Conservation (phyloP, 2,329 filamentous ascomycete species). For the Trichoderma sp. region DNA sequence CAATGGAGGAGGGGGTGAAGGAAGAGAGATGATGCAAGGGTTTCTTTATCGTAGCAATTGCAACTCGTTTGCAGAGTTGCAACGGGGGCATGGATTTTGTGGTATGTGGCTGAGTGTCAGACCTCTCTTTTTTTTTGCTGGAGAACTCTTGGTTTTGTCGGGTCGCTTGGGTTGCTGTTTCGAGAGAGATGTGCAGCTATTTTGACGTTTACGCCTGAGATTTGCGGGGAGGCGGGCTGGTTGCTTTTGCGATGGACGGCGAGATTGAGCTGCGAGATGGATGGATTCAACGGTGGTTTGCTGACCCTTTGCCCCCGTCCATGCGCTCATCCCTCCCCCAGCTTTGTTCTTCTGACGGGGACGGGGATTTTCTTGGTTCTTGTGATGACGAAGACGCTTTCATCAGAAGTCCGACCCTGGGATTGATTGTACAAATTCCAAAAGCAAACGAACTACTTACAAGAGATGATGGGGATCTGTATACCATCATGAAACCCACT, state of each 20-base stretch:
- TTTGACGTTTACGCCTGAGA: background rate
- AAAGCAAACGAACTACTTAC: background rate
- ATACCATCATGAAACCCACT: background rate
- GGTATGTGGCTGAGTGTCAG: background rate
- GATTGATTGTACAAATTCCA: background rate
- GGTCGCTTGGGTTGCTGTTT: constrained; percentile 14
- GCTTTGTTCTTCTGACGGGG: background rate
- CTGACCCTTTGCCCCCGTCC: background rate
- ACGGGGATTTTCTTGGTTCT: background rate
- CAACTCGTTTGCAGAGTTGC: background rate
- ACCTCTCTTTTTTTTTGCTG: background rate
- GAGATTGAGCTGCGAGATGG: background rate
- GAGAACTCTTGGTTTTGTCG: background rate
- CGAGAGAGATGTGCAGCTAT: background rate
- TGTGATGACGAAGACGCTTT: background rate
- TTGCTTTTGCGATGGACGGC: too few relatives aligned
- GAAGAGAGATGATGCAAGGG: background rate
- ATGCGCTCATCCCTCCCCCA: background rate
- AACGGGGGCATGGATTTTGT: background rate
- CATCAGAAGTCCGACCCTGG: background rate
- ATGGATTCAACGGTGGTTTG: background rate
- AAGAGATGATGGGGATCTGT: background rate
- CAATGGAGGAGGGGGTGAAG: background rate
- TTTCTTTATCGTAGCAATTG: background rate
- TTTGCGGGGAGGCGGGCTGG: constrained; percentile 2